Conservation (phyloP, 129 eudicot species). For the Arctium minus region DNA sequence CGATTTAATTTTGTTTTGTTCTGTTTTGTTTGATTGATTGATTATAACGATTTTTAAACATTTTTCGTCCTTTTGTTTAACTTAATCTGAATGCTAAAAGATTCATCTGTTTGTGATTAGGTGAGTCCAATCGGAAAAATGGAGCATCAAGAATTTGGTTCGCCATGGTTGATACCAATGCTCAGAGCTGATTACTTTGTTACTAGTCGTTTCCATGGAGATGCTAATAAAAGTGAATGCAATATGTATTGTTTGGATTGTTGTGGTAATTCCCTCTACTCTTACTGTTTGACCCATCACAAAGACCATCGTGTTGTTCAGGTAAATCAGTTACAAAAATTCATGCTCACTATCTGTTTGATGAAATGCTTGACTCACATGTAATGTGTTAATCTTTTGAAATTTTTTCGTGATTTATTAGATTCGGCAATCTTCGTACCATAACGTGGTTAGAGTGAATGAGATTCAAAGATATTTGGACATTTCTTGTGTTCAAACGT, state of each 20-base stretch:
- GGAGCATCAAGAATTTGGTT: constrained; percentile 42
- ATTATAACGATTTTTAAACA: not conserved
- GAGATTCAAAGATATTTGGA: constrained; percentile 55
- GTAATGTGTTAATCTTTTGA: not conserved
- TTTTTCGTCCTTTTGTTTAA: not conserved
- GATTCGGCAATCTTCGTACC: constrained; percentile 56
- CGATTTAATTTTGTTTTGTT: not conserved
- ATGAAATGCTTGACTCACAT: constrained; percentile 17
- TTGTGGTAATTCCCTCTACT: constrained; percentile 42
- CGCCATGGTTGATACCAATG: constrained; percentile 59
- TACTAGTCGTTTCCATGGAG: constrained; percentile 45
- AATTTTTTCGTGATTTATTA: constrained; percentile 3
- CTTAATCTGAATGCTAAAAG: not conserved
- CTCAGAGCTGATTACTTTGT: constrained; percentile 46
- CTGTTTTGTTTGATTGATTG: not conserved
- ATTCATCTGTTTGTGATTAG: constrained; percentile 17
- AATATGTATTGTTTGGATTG: constrained; percentile 59
- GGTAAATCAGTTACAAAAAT: constrained; percentile 18
- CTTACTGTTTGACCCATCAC: constrained; percentile 56
- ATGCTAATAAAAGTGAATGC: constrained; percentile 51
- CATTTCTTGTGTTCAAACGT: constrained; percentile 57
- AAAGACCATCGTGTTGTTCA: constrained; percentile 54
- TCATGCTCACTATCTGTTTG: not conserved
- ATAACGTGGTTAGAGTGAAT: constrained; percentile 61
- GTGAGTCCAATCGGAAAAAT: constrained; percentile 42